Conservation (phyloP, 345 rosid genomes). For the Eucalyptus urophylla region DNA sequence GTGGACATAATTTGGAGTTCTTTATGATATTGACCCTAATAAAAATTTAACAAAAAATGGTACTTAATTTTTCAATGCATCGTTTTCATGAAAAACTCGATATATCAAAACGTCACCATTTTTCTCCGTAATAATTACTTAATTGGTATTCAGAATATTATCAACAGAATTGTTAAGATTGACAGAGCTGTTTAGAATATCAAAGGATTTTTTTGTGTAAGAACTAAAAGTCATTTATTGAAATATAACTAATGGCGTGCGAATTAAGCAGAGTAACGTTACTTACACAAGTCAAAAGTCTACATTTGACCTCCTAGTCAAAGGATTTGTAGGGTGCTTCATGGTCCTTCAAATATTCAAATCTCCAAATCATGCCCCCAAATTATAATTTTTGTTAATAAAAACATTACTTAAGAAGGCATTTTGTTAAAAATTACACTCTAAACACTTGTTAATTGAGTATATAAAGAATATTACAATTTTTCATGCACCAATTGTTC, state of each 20-base stretch:
- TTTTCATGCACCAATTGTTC: neutral
- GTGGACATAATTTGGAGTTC: neutral
- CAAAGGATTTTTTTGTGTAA: too few relatives aligned
- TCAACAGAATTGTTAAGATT: rapidly evolving
- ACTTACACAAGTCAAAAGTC: neutral
- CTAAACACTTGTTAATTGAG: neutral
- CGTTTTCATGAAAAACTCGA: too few relatives aligned
- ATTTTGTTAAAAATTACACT: neutral
- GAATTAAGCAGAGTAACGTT: rapidly evolving
- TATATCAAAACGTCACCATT: neutral
- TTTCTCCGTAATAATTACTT: too few relatives aligned
- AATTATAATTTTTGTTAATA: too few relatives aligned
- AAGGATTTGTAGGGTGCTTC: rapidly evolving
- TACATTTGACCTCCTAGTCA: neutral
- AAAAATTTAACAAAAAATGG: too few relatives aligned
- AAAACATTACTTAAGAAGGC: neutral
- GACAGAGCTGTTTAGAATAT: too few relatives aligned
- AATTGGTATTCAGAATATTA: too few relatives aligned
- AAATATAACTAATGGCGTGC: rapidly evolving
- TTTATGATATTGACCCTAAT: neutral
- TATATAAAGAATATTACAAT: neutral
- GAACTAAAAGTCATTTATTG: neutral
- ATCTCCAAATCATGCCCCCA: neutral
- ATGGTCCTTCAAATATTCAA: neutral
- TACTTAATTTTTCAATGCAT: neutral